Conservation (phyloP, 192 early-diverging fungal species). For the Coemansia sp. region DNA sequence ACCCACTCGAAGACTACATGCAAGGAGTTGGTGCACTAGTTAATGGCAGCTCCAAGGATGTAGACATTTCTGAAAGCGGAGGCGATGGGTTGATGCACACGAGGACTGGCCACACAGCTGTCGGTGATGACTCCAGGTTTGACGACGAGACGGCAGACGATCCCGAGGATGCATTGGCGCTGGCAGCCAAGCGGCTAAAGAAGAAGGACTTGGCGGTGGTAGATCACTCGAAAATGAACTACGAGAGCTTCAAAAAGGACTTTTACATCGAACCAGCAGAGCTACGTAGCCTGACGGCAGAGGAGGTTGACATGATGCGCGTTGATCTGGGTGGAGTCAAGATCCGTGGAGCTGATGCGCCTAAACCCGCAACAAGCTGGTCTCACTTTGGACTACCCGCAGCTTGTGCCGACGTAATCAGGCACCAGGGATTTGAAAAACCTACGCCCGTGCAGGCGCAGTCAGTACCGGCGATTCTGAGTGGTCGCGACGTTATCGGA, state of each 20-base stretch:
- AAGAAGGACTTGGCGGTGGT: constrained; percentile 87
- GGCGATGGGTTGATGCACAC: constrained; percentile 4
- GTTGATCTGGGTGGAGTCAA: constrained; percentile 90
- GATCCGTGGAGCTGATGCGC: constrained; percentile 85
- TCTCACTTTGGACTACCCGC: constrained; percentile 93
- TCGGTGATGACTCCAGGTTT: constrained; percentile 54
- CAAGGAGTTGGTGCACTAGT: constrained; percentile 30
- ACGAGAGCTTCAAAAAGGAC: constrained; percentile 86
- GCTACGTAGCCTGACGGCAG: constrained; percentile 73
- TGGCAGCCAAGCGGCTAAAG: constrained; percentile 84
- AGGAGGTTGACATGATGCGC: constrained; percentile 82
- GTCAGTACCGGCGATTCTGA: constrained; percentile 93
- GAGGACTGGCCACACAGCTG: constrained; percentile 34
- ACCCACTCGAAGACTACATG: constrained; percentile 89
- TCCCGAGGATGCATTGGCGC: constrained; percentile 70
- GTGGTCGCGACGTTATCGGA: constrained; percentile 92
- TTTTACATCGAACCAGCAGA: constrained; percentile 97
- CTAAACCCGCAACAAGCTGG: constrained; percentile 94
- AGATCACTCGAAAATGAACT: constrained; percentile 82
- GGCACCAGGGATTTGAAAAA: constrained; percentile 64
- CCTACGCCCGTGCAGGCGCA: constrained; percentile 92
- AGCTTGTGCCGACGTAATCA: constrained; percentile 58
- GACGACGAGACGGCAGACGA: constrained; percentile 51
- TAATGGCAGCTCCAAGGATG: constrained; percentile 1
- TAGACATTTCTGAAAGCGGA: constrained; percentile 18